Percentiles rank a stretch among this genome's conserved stretches.
Conservation (phyloP, 1,284 basidiomycete genomes). For the Ustilago trichophora region DNA sequence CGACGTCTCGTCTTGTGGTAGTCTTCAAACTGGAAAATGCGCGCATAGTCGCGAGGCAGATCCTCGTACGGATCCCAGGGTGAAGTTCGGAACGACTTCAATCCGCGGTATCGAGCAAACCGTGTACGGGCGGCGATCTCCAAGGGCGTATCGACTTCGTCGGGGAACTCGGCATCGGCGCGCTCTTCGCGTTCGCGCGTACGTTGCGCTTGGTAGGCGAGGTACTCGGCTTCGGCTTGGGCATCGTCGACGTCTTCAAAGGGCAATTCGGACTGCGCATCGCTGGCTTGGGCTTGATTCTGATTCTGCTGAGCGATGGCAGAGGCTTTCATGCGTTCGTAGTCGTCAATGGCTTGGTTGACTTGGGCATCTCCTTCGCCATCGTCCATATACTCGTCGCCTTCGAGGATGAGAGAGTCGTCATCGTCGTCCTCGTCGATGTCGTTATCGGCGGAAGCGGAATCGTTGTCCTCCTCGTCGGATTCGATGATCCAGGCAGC, state of each 20-base stretch:
- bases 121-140: conserved; percentile 84
- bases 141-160: conserved; percentile 96
- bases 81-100: conserved; percentile 91
- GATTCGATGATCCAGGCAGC: conserved; percentile 65
- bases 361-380: conserved; percentile 74
- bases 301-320: conserved; percentile 68
- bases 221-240: conserved; percentile 73
- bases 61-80: conserved; percentile 99
- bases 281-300: conserved; percentile 19
- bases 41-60: conserved; percentile 89
- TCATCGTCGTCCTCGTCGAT: conserved; percentile 77
- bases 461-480: conserved; percentile 50
- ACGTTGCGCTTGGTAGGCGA: conserved; percentile 78
- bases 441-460: conserved; percentile 74
- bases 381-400: conserved; percentile 81
- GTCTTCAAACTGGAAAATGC: conserved; percentile 97
- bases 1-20: conserved; percentile 84
- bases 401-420: conserved; percentile 75
- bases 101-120: conserved; percentile 90
- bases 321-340: conserved; percentile 79
- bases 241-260: conserved; percentile 68
- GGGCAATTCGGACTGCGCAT: conserved; percentile 23
- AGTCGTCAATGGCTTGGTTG: conserved; percentile 80
- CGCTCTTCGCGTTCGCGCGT: conserved; percentile 79
- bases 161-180: conserved; percentile 86